Percentiles rank a stretch among this genome's conserved stretches.
Conservation (phyloP, 306 rosid genomes). For the Prunus salicina region DNA sequence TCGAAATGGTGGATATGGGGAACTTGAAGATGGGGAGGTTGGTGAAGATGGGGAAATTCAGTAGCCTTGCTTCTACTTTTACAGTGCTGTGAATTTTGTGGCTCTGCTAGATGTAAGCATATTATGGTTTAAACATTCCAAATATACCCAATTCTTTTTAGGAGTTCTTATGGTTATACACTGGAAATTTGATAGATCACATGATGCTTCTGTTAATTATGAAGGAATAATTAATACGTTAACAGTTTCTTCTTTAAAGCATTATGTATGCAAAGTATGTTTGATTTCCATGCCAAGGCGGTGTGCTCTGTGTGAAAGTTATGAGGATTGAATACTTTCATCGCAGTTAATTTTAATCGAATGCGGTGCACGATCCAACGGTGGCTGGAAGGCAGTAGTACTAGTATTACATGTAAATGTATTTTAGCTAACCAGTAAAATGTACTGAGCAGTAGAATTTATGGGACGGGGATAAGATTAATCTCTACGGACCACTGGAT, state of each 20-base stretch:
- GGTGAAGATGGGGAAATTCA: slow-evolving; percentile 85
- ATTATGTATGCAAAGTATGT: background rate
- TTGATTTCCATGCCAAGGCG: background rate
- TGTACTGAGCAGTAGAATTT: background rate
- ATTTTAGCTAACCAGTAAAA: background rate
- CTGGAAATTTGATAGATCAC: background rate
- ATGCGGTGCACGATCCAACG: background rate
- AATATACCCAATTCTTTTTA: background rate
- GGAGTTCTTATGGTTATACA: background rate
- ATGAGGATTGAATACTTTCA: background rate
- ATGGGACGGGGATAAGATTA: background rate
- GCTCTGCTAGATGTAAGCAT: slow-evolving; percentile 9
- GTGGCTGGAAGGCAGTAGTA: background rate
- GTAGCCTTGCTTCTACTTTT: slow-evolving; percentile 10
- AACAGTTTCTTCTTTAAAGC: background rate
- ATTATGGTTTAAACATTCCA: slow-evolving; percentile 1
- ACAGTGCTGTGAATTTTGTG: slow-evolving; percentile 5
- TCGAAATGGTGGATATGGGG: slow-evolving; percentile 63
- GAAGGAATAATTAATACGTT: background rate
- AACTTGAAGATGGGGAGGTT: slow-evolving; percentile 97
- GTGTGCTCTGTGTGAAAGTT: background rate
- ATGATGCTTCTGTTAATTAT: background rate
- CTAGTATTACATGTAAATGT: too few relatives aligned
- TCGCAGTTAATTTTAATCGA: background rate
- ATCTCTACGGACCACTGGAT: background rate